Conservation (phyloP, 306 rosid genomes). For the Rosa persica region DNA sequence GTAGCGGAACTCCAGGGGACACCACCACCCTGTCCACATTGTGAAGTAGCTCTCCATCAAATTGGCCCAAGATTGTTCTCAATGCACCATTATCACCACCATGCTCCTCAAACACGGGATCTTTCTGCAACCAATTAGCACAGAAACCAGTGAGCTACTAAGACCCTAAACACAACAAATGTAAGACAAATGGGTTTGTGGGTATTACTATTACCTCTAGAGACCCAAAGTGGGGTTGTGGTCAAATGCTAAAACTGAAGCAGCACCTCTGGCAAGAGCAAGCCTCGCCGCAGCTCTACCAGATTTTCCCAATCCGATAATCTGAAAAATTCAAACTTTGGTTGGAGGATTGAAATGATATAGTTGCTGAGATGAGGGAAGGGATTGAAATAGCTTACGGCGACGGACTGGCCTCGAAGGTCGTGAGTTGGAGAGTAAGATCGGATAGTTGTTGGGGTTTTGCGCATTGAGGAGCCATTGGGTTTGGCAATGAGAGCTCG, state of each 20-base stretch:
- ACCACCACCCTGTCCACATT: constrained; percentile 34
- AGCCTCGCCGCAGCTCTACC: constrained; percentile 37
- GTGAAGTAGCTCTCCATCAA: constrained; percentile 18
- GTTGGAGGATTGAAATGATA: neutral
- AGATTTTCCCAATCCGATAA: constrained; percentile 38
- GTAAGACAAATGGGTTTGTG: neutral
- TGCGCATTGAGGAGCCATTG: neutral
- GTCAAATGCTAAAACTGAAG: constrained; percentile 32
- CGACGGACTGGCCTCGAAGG: constrained; percentile 35
- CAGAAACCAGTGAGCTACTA: neutral
- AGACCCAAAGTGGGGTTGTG: constrained; percentile 19
- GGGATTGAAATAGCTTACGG: constrained; percentile 14
- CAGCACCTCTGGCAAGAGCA: constrained; percentile 37
- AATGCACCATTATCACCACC: constrained; percentile 17
- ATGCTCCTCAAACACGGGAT: constrained; percentile 21
- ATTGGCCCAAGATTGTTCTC: constrained; percentile 32
- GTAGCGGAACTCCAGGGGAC: constrained; percentile 31
- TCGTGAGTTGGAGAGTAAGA: constrained; percentile 16
- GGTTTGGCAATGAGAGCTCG: constrained; percentile 15
- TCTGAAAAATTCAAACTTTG: constrained; percentile 11
- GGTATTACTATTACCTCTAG: constrained; percentile 15
- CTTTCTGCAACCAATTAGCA: constrained; percentile 24
- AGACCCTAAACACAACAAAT: neutral
- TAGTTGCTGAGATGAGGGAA: neutral
- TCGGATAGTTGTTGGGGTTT: neutral